Percentiles rank a stretch among this genome's conserved stretches.
These are phyloP conservation scores for Talaromyces rugulosus DNA, from an alignment of 2,329 filamentous ascomycete species.

Conservation along the genomic window DNA sequence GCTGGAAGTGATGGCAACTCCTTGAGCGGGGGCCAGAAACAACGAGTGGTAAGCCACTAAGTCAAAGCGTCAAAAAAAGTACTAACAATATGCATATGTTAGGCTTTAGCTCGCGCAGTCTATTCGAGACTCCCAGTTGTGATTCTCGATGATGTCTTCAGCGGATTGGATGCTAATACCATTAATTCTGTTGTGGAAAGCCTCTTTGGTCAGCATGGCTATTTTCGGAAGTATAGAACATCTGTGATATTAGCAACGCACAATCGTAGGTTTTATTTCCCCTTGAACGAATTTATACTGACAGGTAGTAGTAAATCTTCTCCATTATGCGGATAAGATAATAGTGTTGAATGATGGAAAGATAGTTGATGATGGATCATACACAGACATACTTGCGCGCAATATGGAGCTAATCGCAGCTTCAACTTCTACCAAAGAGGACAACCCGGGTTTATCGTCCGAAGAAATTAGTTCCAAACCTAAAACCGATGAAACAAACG, in stretches of 20 bases:
- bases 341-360: constrained; percentile 21
- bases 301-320: constrained; percentile 4
- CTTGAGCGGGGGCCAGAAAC: constrained; percentile 80
- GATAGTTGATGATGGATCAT: constrained; percentile 6
- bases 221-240: constrained; percentile 4
- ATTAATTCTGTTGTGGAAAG: constrained; percentile 3
- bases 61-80: background rate
- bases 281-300: constrained; percentile 42
- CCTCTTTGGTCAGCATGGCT: constrained; percentile 8
- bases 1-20: constrained; percentile 65
- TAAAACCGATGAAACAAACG: background rate
- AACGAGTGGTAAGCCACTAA: constrained; percentile 55
- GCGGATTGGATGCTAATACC: constrained; percentile 8
- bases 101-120: constrained; percentile 41
- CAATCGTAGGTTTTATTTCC: constrained; percentile 12
- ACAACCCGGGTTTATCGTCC: background rate
- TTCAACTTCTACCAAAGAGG: background rate
- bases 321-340: constrained; percentile 39
- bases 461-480: background rate
- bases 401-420: constrained; percentile 1
- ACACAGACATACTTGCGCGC: background rate
- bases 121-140: constrained; percentile 34
- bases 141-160: constrained; percentile 12
- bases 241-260: constrained; percentile 10
- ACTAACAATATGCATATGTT: background rate